A percentile compares a stretch with the other conserved stretches of the same genome.
These are phyloP conservation scores for Thinopyrum elongatum DNA, from an alignment of 176 grass and related monocot species.

Conservation along the genomic window DNA sequence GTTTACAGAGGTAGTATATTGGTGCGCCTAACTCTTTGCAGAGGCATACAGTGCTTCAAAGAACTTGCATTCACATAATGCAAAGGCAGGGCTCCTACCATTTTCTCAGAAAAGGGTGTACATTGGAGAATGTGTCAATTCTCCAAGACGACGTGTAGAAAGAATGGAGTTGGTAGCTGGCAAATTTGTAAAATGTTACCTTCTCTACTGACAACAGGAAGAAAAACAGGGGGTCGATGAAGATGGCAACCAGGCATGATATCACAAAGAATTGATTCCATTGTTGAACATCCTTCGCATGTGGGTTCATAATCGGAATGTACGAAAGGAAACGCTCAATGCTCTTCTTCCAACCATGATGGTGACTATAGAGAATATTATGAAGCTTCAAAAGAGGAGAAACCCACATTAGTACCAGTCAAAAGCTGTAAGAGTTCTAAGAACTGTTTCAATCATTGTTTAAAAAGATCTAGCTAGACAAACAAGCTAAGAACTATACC, in stretches of 20 bases:
- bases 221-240: constrained; percentile 92
- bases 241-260: constrained; percentile 88
- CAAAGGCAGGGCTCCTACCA: not conserved
- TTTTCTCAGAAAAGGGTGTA: not conserved
- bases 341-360: constrained; percentile 73
- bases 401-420: constrained; percentile 15
- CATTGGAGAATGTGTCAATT: not conserved
- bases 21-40: not conserved
- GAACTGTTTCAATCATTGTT: not conserved
- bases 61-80: not conserved
- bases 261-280: constrained; percentile 98
- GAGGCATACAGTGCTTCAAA: not conserved
- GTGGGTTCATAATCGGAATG: constrained; percentile 87
- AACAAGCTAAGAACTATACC: constrained; percentile 28
- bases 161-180: not conserved
- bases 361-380: constrained; percentile 54
- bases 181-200: constrained; percentile 40
- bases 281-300: constrained; percentile 72
- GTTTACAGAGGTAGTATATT: not conserved
- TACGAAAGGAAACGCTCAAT: constrained; percentile 46
- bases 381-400: constrained; percentile 53
- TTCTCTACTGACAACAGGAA: constrained; percentile 66
- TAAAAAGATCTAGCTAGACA: constrained; percentile 10
- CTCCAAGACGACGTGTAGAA: not conserved
- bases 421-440: not conserved